Evolutionary conservation across 1,284 basidiomycete genomes (phyloP), one percentile per base, ranked within the genome.

Genomic region (Malassezia furfur): DNA sequence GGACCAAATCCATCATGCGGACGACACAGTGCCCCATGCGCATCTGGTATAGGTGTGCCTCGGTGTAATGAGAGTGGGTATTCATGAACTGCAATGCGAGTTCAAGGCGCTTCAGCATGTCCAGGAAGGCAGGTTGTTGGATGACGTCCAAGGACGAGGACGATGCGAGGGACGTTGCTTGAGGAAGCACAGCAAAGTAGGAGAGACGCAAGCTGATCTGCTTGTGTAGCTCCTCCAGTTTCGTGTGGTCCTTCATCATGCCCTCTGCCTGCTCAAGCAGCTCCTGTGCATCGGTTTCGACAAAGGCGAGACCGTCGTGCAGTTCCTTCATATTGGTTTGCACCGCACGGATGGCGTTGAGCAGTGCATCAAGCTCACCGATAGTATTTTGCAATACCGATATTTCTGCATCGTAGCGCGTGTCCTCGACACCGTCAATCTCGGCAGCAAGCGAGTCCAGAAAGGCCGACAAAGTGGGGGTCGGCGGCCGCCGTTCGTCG

Each of bases 151-250:
- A 50, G 41, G 63, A 59, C 15, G 64, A 66, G 17, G 63, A 61
- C 52, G 62, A 63, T 44, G 71, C 61, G 50, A 73, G 59, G 25
- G 54, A 54, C 10, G 70, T 69, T 5, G 63, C 62, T 19, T 63
- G 61, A 0, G 66, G 66, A 0, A 72, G 61, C 35, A 73, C 43
- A 14, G 65, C 62, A 50, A 72, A 73, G 62, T 69, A 72, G 14
- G 61, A 60, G 17, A 70, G 67, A 10, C 70, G 60, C 15, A 64
- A 54, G 9, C 52, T 36, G 11, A 73, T 50, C 4, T 64, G 57
- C 12, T 64, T 54, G 9, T 63, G 57, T 10, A 70, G 48, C 10
- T 37, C 45, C 28, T 66, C 62, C 37, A 73, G 62, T 25, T 69
- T 62, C 3, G 52, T 57, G 46, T 65, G 66, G 5, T 59, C 57